Percentiles rank a stretch among this genome's conserved stretches.
phyloP scores from a whole-genome alignment of 208 protist species.

The Naegleria fowleri region DNA sequence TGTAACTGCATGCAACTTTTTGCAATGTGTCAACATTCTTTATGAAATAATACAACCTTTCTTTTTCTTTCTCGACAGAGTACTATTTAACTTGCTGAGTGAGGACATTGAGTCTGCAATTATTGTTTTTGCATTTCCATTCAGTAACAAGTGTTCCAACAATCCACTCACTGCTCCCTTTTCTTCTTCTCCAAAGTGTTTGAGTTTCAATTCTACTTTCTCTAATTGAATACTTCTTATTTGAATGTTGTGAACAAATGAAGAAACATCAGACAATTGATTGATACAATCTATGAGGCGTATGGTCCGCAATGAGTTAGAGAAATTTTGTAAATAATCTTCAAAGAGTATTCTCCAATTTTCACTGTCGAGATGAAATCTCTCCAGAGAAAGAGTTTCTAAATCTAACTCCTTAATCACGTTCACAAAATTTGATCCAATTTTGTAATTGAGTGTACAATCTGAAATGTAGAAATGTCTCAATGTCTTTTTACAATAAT shows the following conservation, averaged over 20 bases:
- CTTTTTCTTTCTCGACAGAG: neutral
- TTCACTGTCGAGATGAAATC: neutral
- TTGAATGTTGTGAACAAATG: neutral
- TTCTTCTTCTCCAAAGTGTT: neutral
- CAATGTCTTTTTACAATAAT: neutral
- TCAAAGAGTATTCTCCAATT: neutral
- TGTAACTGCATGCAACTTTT: neutral
- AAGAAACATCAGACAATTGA: neutral
- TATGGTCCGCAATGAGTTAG: neutral
- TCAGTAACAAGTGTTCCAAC: neutral
- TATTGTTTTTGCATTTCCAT: neutral
- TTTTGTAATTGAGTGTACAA: neutral
- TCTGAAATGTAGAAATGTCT: neutral
- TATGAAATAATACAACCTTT: neutral
- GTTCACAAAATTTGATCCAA: neutral
- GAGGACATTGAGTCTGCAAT: neutral
- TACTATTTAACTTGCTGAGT: neutral
- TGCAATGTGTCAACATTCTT: no score
- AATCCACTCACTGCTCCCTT: neutral
- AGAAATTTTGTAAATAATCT: neutral
- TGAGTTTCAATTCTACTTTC: neutral
- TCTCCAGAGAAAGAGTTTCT: neutral
- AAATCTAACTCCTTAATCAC: neutral
- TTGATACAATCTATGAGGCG: neutral
- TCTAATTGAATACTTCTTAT: neutral